Conservation (phyloP, 306 rosid genomes). For the Prunus dulcis region DNA sequence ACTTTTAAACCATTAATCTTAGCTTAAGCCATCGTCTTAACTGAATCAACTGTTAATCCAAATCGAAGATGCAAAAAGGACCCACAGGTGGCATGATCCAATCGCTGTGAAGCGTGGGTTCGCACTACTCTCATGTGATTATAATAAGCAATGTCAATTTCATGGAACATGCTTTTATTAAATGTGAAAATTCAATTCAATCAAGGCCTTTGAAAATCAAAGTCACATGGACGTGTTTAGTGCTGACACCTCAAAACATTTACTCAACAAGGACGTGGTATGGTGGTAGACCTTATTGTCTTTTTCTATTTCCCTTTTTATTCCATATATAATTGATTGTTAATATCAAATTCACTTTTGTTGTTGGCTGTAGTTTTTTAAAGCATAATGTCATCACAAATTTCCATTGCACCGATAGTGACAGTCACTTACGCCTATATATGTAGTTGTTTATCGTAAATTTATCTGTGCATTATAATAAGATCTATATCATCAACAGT, state of each 20-base stretch:
- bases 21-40: not conserved
- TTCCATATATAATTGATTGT: not conserved
- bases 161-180: not conserved
- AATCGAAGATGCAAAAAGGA: not conserved
- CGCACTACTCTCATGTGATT: not conserved
- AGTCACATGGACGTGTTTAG: slow-evolving; percentile 4
- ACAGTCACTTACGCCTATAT: too few species aligned
- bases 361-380: too few species aligned
- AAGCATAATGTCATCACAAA: too few species aligned
- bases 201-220: not conserved
- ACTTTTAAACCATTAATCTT: not conserved
- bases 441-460: too few species aligned
- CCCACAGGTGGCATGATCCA: not conserved
- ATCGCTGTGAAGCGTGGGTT: not conserved
- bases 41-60: not conserved
- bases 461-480: too few species aligned
- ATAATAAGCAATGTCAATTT: not conserved
- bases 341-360: too few species aligned
- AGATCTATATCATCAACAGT: fast-evolving
- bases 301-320: not conserved
- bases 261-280: not conserved
- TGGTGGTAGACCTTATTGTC: not conserved
- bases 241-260: not conserved
- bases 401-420: too few species aligned
- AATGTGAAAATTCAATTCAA: not conserved